Evolutionary conservation across 1,284 basidiomycete genomes (phyloP).

Genomic region (Cryptococcus sp.): DNA sequence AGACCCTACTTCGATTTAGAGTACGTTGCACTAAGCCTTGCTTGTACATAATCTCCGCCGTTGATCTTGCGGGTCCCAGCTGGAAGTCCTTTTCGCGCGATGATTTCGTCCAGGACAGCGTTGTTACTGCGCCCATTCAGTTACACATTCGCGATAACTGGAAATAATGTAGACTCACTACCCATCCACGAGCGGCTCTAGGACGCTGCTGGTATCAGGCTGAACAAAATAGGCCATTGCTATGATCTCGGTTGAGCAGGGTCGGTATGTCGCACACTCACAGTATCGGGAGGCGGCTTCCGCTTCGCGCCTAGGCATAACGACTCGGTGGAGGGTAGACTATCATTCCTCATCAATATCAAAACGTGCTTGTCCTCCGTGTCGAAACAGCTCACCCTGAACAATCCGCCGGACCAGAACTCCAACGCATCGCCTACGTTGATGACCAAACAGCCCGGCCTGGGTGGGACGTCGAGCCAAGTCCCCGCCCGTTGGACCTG

Average conservation of each 20-base stretch:
- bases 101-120: too few species aligned
- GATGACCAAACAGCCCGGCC: slow-evolving; percentile 37
- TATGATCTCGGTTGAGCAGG: neutral
- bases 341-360: too few species aligned
- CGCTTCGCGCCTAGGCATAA: slow-evolving; percentile 12
- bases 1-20: too few species aligned
- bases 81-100: too few species aligned
- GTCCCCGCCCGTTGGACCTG: slow-evolving; percentile 28
- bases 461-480: slow-evolving; percentile 42
- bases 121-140: too few species aligned
- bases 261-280: slow-evolving; percentile 1
- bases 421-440: slow-evolving; percentile 47
- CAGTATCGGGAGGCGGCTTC: slow-evolving; percentile 14
- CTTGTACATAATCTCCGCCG: too few species aligned
- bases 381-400: slow-evolving; percentile 7
- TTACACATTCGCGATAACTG: too few species aligned
- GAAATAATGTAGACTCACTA: too few species aligned
- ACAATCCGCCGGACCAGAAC: slow-evolving; percentile 17
- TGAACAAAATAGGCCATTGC: slow-evolving; percentile 19
- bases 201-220: slow-evolving; percentile 10
- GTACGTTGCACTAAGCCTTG: too few species aligned
- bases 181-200: slow-evolving; percentile 14
- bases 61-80: too few species aligned
- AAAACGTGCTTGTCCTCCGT: too few species aligned
- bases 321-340: slow-evolving; percentile 17